Conservation (phyloP, 345 rosid species). For the Moringa oleifera region DNA sequence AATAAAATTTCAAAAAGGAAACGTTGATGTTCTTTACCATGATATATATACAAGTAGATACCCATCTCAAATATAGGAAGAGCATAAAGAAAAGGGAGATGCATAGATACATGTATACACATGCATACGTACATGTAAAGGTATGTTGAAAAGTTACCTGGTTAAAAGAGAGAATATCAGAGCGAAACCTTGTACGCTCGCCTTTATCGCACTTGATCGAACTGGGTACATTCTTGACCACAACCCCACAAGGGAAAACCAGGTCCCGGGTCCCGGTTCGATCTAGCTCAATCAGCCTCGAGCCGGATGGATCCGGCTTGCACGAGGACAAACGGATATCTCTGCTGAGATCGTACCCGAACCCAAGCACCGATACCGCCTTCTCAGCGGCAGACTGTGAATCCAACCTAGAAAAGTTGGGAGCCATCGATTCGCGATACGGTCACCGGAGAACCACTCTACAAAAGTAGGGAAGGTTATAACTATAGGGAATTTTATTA, state of each 20-base stretch:
- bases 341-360: constrained; percentile 59
- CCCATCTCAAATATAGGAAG: not conserved
- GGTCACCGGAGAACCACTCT: not conserved
- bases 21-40: not conserved
- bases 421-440: constrained; percentile 30
- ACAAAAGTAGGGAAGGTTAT: not conserved
- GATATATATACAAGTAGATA: no score
- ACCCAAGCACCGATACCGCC: constrained; percentile 84
- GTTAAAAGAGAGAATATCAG: constrained; percentile 80
- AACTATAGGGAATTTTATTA: not conserved
- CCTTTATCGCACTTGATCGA: constrained; percentile 93
- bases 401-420: constrained; percentile 33
- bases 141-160: constrained; percentile 51
- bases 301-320: constrained; percentile 42
- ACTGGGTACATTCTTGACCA: constrained; percentile 52
- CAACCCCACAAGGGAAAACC: constrained; percentile 64
- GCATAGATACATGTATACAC: no score
- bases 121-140: no score
- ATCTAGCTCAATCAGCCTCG: constrained; percentile 57
- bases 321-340: constrained; percentile 64
- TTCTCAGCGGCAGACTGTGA: constrained; percentile 75
- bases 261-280: constrained; percentile 39
- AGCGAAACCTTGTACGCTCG: constrained; percentile 72
- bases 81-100: no score
- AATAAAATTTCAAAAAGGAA: no score